Conservation (phyloP, 2,329 filamentous ascomycete genomes). For the Pyricularia sp. region DNA sequence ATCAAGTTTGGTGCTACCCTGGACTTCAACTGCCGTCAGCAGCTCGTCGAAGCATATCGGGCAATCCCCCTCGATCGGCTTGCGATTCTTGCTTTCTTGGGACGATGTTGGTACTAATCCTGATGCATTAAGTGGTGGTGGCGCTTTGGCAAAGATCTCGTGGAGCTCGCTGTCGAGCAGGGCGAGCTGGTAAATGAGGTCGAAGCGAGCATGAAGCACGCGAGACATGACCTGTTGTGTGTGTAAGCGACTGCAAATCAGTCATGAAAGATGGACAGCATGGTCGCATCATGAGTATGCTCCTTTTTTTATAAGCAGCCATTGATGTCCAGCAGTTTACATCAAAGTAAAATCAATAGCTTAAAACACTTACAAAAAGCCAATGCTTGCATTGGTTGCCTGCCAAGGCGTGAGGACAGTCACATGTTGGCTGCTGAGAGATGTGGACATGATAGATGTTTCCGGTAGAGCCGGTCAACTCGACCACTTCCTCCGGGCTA, state of each 20-base stretch:
- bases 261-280: background rate
- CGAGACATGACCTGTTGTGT: slow-evolving; percentile 40
- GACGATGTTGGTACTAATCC: slow-evolving; percentile 3
- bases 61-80: slow-evolving; percentile 42
- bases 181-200: slow-evolving; percentile 53
- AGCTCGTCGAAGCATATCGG: slow-evolving; percentile 48
- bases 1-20: background rate
- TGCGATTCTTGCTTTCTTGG: slow-evolving; percentile 27
- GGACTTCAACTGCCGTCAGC: slow-evolving; percentile 22
- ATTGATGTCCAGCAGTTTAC: background rate
- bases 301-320: background rate
- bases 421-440: slow-evolving; percentile 38
- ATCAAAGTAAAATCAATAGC: background rate
- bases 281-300: too few species aligned
- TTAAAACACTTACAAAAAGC: slow-evolving; percentile 36
- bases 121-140: slow-evolving; percentile 32
- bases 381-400: slow-evolving; percentile 58
- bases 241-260: background rate
- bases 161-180: slow-evolving; percentile 49
- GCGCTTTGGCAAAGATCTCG: slow-evolving; percentile 46
- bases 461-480: slow-evolving; percentile 54
- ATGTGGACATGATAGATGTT: slow-evolving; percentile 55
- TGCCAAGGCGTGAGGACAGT: slow-evolving; percentile 42
- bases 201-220: slow-evolving; percentile 46
- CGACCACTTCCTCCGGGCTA: slow-evolving; percentile 41